A percentile compares a stretch with the other conserved stretches of the same genome.
Evolutionary conservation across 2,329 filamentous ascomycete species (phyloP).

Genomic region (Aureobasidium pullulans): DNA sequence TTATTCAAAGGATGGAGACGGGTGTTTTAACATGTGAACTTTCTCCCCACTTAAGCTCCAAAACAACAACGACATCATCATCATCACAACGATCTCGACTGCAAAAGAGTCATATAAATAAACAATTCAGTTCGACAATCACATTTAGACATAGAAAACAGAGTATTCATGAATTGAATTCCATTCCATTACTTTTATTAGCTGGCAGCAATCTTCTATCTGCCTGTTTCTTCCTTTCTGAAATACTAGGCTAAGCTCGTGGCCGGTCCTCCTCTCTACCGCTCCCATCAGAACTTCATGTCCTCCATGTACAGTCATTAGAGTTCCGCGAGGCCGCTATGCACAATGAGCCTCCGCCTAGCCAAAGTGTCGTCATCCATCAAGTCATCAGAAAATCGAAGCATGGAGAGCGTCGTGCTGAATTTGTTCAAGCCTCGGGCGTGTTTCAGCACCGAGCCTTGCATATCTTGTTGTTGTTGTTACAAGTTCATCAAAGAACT

Average conservation of each 20-base stretch:
- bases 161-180: not conserved
- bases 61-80: not conserved
- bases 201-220: not conserved
- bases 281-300: not conserved
- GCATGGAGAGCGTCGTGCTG: not conserved
- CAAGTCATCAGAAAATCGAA: not conserved
- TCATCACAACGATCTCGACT: no score
- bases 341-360: not conserved
- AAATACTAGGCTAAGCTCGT: not conserved
- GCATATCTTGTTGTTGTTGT: not conserved
- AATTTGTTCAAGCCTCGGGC: not conserved
- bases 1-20: not conserved
- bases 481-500: not conserved
- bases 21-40: slow-evolving; percentile 7
- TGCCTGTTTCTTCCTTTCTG: not conserved
- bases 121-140: not conserved
- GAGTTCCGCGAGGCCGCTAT: not conserved
- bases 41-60: not conserved
- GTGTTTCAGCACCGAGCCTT: not conserved
- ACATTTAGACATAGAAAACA: not conserved
- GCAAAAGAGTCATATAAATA: no score
- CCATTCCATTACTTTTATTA: slow-evolving; percentile 6
- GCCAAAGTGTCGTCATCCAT: not conserved
- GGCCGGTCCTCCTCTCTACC: not conserved
- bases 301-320: not conserved